Percentiles rank a stretch among this genome's conserved stretches.
These are phyloP conservation scores for Kurtzmaniella natalensis DNA, from an alignment of 1,139 yeast species.

Conservation along the genomic window DNA sequence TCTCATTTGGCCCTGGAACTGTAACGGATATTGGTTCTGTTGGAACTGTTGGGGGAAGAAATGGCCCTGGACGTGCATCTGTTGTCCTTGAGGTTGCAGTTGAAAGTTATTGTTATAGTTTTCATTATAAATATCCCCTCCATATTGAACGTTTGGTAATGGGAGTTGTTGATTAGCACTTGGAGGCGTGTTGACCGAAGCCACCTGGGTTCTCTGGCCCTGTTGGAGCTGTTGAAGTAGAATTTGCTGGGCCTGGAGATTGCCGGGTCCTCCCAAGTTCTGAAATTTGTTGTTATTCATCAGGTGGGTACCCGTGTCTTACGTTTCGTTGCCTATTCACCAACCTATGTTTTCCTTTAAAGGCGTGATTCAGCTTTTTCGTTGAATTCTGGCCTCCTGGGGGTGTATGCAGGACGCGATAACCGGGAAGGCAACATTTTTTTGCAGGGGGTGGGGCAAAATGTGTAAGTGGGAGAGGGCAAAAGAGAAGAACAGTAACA, in stretches of 20 bases:
- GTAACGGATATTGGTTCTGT: conserved; percentile 1
- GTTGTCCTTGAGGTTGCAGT: conserved; percentile 1
- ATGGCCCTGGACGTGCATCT: conserved; percentile 1
- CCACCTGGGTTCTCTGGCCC: conserved; percentile 18
- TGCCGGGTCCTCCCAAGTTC: conserved; percentile 24
- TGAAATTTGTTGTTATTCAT: conserved; percentile 30
- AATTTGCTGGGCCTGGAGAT: conserved; percentile 42
- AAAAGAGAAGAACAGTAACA: no score
- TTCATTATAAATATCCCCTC: not conserved
- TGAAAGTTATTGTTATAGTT: not conserved
- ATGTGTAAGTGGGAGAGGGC: no score
- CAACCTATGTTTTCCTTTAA: no score
- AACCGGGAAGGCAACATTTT: no score
- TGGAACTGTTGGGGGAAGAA: conserved; percentile 3
- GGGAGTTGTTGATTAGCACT: conserved; percentile 3
- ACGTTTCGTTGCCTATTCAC: no score
- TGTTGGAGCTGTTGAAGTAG: conserved; percentile 44
- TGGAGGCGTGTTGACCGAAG: not conserved
- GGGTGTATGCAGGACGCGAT: conserved; percentile 1
- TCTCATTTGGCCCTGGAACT: conserved; percentile 2
- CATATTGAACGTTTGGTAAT: conserved; percentile 1
- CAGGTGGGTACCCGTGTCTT: no score
- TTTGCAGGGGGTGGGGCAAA: no score
- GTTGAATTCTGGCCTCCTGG: conserved; percentile 2
- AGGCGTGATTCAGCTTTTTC: not conserved